Evolutionary conservation across 495 filamentous ascomycete genomes (phyloP).

Genomic region (Venustampulla echinocandica): DNA sequence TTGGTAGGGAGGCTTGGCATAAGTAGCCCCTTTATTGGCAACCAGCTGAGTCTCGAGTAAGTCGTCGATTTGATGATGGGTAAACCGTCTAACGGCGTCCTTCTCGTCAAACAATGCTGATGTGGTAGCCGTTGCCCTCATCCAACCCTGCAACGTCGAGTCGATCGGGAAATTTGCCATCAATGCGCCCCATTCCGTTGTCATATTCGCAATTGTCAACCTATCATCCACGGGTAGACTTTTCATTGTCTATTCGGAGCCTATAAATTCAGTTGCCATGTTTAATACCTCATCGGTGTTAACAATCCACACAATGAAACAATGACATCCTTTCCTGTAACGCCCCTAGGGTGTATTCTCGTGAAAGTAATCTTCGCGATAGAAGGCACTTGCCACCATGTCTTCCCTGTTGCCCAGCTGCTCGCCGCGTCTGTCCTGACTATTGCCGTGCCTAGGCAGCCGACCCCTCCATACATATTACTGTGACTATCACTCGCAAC

Average conservation of each 20-base stretch:
- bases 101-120: slow-evolving; percentile 45
- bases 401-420: slow-evolving; percentile 78
- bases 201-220: slow-evolving; percentile 89
- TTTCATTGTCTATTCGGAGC: slow-evolving; percentile 65
- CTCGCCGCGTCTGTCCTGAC: slow-evolving; percentile 81
- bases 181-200: slow-evolving; percentile 88
- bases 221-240: slow-evolving; percentile 71
- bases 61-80: slow-evolving; percentile 60
- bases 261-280: slow-evolving; percentile 85
- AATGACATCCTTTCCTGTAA: slow-evolving; percentile 94
- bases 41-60: slow-evolving; percentile 55
- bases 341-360: slow-evolving; percentile 66
- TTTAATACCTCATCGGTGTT: slow-evolving; percentile 87
- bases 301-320: slow-evolving; percentile 83
- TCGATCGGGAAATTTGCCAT: slow-evolving; percentile 83
- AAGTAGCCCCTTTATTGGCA: slow-evolving; percentile 70
- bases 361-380: slow-evolving; percentile 73
- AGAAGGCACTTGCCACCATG: slow-evolving; percentile 87
- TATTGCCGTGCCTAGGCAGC: slow-evolving; percentile 68
- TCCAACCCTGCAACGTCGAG: slow-evolving; percentile 60
- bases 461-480: slow-evolving; percentile 89
- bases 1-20: slow-evolving; percentile 76
- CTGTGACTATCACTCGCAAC: slow-evolving; percentile 78
- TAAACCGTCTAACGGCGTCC: slow-evolving; percentile 51
- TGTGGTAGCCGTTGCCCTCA: slow-evolving; percentile 64